Conservation (phyloP, 257 asterid species). For the Lycium barbarum region DNA sequence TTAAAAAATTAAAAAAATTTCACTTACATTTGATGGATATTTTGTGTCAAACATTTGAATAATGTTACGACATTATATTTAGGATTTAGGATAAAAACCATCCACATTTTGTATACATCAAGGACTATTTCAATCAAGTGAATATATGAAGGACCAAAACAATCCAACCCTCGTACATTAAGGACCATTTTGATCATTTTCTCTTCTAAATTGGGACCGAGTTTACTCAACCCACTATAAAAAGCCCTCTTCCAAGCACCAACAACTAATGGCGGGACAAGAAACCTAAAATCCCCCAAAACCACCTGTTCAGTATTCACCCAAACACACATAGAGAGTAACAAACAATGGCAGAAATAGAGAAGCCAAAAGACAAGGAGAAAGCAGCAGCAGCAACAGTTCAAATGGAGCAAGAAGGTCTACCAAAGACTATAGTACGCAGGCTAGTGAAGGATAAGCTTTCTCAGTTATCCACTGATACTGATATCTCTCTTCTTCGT, state of each 20-base stretch:
- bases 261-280: conserved; percentile 25
- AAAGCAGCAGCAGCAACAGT: conserved; percentile 36
- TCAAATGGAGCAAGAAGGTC: conserved; percentile 62
- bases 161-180: too few species aligned
- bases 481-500: conserved; percentile 71
- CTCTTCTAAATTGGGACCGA: too few species aligned
- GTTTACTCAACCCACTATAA: background rate
- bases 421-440: conserved; percentile 92
- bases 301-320: background rate
- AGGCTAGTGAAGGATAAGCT: conserved; percentile 91
- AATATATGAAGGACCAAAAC: too few species aligned
- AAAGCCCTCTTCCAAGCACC: too few species aligned
- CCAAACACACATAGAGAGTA: background rate
- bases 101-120: too few species aligned
- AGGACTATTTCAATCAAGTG: too few species aligned
- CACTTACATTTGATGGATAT: too few species aligned
- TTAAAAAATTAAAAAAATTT: too few species aligned
- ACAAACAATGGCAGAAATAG: conserved; percentile 30
- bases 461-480: conserved; percentile 68
- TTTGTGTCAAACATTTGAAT: too few species aligned
- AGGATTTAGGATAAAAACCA: too few species aligned
- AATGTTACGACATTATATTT: too few species aligned
- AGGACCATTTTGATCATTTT: too few species aligned
- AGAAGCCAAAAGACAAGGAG: conserved; percentile 48
- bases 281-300: conserved; percentile 23